Percentiles rank a stretch among this genome's conserved stretches.
Conservation (phyloP, 1,284 basidiomycete species). For the Microbotryum lychnidis-dioicae region DNA sequence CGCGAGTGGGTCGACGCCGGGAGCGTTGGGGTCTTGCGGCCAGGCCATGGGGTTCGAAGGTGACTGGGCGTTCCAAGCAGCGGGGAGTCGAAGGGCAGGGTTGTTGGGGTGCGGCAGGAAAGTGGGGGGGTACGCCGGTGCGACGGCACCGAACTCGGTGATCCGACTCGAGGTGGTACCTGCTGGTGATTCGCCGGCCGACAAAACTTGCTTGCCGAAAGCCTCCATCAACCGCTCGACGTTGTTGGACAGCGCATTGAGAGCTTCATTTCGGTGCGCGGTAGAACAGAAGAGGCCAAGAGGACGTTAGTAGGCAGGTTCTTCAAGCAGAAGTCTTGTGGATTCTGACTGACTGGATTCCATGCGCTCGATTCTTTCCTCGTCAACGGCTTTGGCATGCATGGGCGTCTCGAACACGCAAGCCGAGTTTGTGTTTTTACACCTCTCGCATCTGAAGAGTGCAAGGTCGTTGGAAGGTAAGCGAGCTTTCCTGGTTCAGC, state of each 20-base stretch:
- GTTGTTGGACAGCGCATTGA: background rate
- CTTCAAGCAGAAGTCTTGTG: too few relatives aligned
- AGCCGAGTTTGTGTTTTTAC: too few relatives aligned
- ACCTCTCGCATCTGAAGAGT: too few relatives aligned
- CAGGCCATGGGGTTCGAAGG: slow-evolving; percentile 6
- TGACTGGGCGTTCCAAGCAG: slow-evolving; percentile 5
- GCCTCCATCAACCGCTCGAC: background rate
- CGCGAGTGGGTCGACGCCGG: background rate
- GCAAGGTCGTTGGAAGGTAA: too few relatives aligned
- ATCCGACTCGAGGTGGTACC: background rate
- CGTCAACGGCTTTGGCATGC: slow-evolving; percentile 2
- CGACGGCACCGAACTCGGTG: background rate
- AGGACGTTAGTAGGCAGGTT: too few relatives aligned
- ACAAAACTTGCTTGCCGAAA: background rate
- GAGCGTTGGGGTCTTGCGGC: background rate
- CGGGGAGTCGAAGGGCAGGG: background rate
- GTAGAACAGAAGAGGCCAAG: too few relatives aligned
- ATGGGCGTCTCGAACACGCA: slow-evolving; percentile 9
- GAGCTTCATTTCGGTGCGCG: too few relatives aligned
- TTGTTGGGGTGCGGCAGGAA: background rate
- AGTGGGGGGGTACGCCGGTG: background rate
- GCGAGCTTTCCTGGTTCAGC: too few relatives aligned
- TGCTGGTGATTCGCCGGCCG: background rate
- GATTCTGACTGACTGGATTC: background rate
- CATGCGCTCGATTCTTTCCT: slow-evolving; percentile 6